Conservation (phyloP, 2,329 filamentous ascomycete genomes). For the Pseudogymnoascus sp. region DNA sequence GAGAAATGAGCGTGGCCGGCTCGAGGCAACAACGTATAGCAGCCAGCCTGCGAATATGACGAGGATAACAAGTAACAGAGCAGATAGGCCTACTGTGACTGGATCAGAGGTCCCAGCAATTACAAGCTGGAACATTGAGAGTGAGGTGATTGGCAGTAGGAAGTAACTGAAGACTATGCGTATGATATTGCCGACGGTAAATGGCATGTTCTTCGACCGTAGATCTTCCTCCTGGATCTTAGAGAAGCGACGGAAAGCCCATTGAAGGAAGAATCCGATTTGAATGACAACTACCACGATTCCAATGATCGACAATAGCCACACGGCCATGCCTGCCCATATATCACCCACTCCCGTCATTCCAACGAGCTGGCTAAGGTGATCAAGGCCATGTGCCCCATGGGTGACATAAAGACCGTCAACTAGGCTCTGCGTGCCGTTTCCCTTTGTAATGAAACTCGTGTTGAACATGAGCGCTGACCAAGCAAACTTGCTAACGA, state of each 20-base stretch:
- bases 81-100: conserved; percentile 66
- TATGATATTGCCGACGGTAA: conserved; percentile 69
- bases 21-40: conserved; percentile 69
- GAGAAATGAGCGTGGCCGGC: conserved; percentile 73
- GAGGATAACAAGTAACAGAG: conserved; percentile 63
- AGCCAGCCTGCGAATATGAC: conserved; percentile 71
- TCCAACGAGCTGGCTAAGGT: conserved; percentile 72
- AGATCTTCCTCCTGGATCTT: conserved; percentile 76
- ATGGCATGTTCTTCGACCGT: conserved; percentile 83
- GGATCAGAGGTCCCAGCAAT: conserved; percentile 59
- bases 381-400: conserved; percentile 69
- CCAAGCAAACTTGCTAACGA: conserved; percentile 81
- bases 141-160: conserved; percentile 72
- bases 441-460: conserved; percentile 66
- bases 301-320: conserved; percentile 70
- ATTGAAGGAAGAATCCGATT: conserved; percentile 66
- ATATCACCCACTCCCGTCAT: conserved; percentile 69
- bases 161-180: conserved; percentile 91
- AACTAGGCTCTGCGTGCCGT: conserved; percentile 56
- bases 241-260: conserved; percentile 63
- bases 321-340: conserved; percentile 91
- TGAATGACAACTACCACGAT: conserved; percentile 63
- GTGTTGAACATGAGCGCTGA: conserved; percentile 88
- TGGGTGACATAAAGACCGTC: conserved; percentile 85
- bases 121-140: conserved; percentile 89